phyloP scores from a whole-genome alignment of 177 flowering plant genomes.

The Vitis hybrid region DNA sequence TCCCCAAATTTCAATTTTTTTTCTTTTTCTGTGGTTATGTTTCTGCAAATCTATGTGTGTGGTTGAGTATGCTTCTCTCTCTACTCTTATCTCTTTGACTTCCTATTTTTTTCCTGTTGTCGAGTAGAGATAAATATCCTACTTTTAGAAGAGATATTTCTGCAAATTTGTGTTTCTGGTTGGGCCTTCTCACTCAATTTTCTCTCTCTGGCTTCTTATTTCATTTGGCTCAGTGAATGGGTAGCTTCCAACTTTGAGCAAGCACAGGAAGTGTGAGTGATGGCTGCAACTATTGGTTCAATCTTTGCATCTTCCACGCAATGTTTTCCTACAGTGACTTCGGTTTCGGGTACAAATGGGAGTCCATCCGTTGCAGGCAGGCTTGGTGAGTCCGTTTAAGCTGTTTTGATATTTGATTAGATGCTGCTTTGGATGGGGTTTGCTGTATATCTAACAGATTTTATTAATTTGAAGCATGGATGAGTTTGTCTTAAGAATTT shows the following conservation, averaged over 20 bases:
- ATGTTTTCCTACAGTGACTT: conserved; percentile 10
- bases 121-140: no score
- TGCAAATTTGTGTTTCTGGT: neutral
- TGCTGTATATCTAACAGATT: neutral
- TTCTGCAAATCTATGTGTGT: no score
- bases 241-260: conserved; percentile 1
- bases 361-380: conserved; percentile 11
- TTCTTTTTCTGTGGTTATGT: neutral
- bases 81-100: no score
- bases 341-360: conserved; percentile 8
- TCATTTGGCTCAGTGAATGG: neutral
- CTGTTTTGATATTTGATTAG: neutral
- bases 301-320: conserved; percentile 24
- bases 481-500: no score
- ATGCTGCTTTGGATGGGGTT: neutral
- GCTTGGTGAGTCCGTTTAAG: conserved; percentile 17
- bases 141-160: conserved; percentile 11
- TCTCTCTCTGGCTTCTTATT: neutral
- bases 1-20: neutral
- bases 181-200: neutral
- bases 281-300: conserved; percentile 31
- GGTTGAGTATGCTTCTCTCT: no score
- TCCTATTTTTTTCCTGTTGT: no score
- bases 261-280: conserved; percentile 11
- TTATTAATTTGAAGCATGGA: neutral